Base-by-base conservation (phyloP, 805 yeast genomes). In the Metschnikowia anglica region DNA sequence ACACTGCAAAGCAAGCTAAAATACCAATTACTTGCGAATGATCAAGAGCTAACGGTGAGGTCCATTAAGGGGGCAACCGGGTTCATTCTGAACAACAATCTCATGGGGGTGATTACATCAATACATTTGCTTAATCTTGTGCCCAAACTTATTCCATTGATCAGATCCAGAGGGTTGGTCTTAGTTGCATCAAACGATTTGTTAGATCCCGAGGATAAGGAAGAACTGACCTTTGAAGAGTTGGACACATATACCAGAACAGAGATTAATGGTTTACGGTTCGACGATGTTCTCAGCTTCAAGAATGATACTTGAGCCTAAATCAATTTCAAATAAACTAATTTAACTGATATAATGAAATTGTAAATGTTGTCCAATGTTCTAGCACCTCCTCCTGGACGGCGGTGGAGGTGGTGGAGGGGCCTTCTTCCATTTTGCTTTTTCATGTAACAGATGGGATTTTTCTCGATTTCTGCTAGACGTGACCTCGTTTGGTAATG, bases 51-150 rank as follows among this genome's bases (percentile, higher is more conserved):
- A 20, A 65, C 72, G 2, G 76, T 84, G 5, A 68, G 89, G 49
- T 83, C 93, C 1, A 73, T 91, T 39, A 86, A 86, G 54, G 88
- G 88, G 51, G 96, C 95, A 1, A 80, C 89, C 1, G 75, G 75
- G 39, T 89, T 88, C 60, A 90, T 97, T 0, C 74, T 82, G 3
- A 73, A 76, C 44, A 93, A 93, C 59, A 93, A 93, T 58, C 69
- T 93, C 40, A 72, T 93, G 50, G 99, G 99, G 13, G 61, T 93
- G 9, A 80, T 88, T 18, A 78, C 88, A 17, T 88, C 95, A 0
- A 75, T 80, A 20, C 82, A 83, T 43, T 59, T 93, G 41, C 67
- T 91, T 43, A 68, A 74, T 28, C 66, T 89, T 21, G 89, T 88
- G 33, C 95, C 95, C 0, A 81, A 83, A 39, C 64, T 90, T 30